A percentile compares a stretch with the other conserved stretches of the same genome.
Evolutionary conservation across 495 filamentous ascomycete genomes (phyloP).

Genomic region (Penicillium canariense): DNA sequence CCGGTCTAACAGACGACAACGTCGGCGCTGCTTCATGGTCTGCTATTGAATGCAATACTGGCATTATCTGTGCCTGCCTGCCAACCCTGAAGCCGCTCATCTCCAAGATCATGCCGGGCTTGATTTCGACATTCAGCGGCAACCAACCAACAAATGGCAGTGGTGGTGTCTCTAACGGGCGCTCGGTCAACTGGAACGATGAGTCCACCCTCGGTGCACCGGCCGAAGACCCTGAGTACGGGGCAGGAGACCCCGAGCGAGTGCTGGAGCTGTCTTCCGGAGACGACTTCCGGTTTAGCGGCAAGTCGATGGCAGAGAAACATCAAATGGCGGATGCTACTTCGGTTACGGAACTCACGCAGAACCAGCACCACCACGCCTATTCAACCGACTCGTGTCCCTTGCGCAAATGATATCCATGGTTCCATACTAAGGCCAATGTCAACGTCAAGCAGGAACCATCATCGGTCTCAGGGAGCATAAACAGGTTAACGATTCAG

Average conservation of each 20-base stretch:
- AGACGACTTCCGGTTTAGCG: constrained; percentile 4
- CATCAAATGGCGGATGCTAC: neutral
- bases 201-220: constrained; percentile 32
- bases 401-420: neutral
- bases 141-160: constrained; percentile 19
- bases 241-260: constrained; percentile 26
- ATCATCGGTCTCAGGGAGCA: neutral
- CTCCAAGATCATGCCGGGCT: constrained; percentile 33
- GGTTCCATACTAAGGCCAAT: neutral
- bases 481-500: neutral
- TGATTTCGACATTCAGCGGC: constrained; percentile 30
- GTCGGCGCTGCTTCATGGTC: constrained; percentile 69
- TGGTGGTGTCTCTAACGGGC: constrained; percentile 16
- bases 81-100: constrained; percentile 83
- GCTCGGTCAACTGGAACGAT: constrained; percentile 33
- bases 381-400: neutral
- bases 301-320: constrained; percentile 9
- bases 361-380: neutral
- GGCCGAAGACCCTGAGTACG: constrained; percentile 35
- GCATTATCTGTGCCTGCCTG: constrained; percentile 87
- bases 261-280: constrained; percentile 25
- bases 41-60: constrained; percentile 82
- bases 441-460: neutral
- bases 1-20: constrained; percentile 44
- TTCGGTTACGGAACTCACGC: constrained; percentile 5